A percentile compares a stretch with the other conserved stretches of the same genome.
These are phyloP conservation scores for Pyrenochaeta sp. DNA, from an alignment of 2,329 filamentous ascomycete species.

Conservation along the genomic window DNA sequence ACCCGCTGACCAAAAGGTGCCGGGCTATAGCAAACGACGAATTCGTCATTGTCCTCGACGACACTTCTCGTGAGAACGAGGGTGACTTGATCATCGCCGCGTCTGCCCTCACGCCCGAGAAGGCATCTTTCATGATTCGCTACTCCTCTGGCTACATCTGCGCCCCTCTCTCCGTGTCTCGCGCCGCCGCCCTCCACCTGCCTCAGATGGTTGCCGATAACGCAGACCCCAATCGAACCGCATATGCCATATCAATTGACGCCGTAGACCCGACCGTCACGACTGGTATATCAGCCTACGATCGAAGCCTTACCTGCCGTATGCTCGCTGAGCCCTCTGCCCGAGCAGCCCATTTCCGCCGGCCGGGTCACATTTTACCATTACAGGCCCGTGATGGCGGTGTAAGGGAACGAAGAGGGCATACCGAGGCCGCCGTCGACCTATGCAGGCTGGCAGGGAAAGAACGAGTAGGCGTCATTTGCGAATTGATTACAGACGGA, in stretches of 20 bases:
- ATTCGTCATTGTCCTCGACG: constrained; percentile 96
- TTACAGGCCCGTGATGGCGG: constrained; percentile 80
- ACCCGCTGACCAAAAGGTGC: constrained; percentile 15
- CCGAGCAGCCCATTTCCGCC: constrained; percentile 69
- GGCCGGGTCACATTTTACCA: constrained; percentile 91
- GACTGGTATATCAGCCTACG: constrained; percentile 89
- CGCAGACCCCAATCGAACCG: constrained; percentile 83
- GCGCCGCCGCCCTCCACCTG: constrained; percentile 75
- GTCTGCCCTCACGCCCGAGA: constrained; percentile 79
- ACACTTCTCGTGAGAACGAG: constrained; percentile 92
- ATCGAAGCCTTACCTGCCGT: constrained; percentile 82
- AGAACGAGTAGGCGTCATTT: constrained; percentile 78
- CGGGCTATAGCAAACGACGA: constrained; percentile 69
- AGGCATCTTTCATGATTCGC: constrained; percentile 96
- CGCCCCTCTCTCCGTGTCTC: constrained; percentile 76
- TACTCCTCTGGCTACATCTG: constrained; percentile 90
- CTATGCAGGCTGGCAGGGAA: constrained; percentile 85
- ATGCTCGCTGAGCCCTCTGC: constrained; percentile 71
- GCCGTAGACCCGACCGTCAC: constrained; percentile 69
- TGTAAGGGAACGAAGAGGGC: constrained; percentile 78
- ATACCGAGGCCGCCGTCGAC: constrained; percentile 94
- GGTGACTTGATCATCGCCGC: constrained; percentile 97
- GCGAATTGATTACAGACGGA: constrained; percentile 90
- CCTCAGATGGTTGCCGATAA: constrained; percentile 88
- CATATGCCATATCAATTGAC: constrained; percentile 92